These are phyloP conservation scores for Adansonia gregorii DNA, from an alignment of 441 rosid species.

Conservation along the genomic window DNA sequence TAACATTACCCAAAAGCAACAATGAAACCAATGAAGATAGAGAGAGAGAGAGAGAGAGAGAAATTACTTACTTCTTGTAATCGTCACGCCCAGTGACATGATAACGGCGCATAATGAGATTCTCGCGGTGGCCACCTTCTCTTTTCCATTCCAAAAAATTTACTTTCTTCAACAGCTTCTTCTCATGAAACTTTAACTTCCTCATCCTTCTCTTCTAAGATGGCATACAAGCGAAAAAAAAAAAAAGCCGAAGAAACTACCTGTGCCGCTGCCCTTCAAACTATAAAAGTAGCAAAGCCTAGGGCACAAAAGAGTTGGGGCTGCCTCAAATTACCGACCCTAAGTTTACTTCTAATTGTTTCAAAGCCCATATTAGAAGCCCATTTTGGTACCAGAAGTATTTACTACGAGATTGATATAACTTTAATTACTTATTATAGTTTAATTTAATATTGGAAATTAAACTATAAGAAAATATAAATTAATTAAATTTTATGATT, in stretches of 20 bases:
- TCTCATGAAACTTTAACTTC: slow-evolving; percentile 73
- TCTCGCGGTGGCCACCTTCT: slow-evolving; percentile 76
- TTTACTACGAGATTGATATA: too few relatives aligned
- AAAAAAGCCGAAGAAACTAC: too few relatives aligned
- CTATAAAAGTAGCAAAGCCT: neutral
- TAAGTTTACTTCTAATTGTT: too few relatives aligned
- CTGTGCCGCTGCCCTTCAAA: too few relatives aligned
- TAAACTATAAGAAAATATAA: too few relatives aligned
- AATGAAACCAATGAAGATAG: neutral
- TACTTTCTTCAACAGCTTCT: slow-evolving; percentile 68
- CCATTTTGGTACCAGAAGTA: too few relatives aligned
- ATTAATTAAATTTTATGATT: too few relatives aligned
- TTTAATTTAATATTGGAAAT: too few relatives aligned
- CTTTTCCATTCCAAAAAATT: slow-evolving; percentile 86
- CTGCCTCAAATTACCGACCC: neutral
- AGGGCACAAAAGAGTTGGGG: neutral
- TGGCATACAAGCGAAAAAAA: neutral
- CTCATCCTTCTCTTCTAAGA: slow-evolving; percentile 46
- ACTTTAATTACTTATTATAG: too few relatives aligned
- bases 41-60: too few relatives aligned
- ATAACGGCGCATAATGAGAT: slow-evolving; percentile 61
- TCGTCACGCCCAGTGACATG: slow-evolving; percentile 79
- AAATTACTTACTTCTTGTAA: slow-evolving; percentile 72
- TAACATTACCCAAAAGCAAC: neutral
- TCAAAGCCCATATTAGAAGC: too few relatives aligned